phyloP scores from a whole-genome alignment of 2,329 filamentous ascomycete species.

The Xylaria sp. region DNA sequence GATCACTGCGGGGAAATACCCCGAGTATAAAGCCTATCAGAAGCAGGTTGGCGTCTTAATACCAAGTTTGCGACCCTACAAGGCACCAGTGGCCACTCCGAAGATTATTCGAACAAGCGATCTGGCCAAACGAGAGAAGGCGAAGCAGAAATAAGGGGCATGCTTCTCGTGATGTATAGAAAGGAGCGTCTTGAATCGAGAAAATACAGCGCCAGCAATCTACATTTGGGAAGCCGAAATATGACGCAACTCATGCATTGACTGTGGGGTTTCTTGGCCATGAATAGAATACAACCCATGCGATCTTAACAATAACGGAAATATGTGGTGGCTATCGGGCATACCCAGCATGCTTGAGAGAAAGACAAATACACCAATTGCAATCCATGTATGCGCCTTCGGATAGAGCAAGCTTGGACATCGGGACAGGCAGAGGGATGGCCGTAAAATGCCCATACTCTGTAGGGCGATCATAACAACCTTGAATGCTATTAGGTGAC shows the following conservation, averaged over 20 bases:
- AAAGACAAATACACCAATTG: not conserved
- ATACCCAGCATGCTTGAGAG: not conserved
- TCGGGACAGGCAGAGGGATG: too few relatives aligned
- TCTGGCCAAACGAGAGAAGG: constrained; percentile 51
- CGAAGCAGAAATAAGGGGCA: constrained; percentile 46
- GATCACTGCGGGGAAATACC: constrained; percentile 82
- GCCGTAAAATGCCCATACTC: too few relatives aligned
- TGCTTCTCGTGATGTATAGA: not conserved
- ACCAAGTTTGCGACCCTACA: constrained; percentile 61
- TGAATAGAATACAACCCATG: not conserved
- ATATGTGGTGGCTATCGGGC: not conserved
- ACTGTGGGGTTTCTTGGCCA: not conserved
- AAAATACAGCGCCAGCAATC: not conserved
- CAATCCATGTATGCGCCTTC: not conserved
- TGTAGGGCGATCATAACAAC: too few relatives aligned
- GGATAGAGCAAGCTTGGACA: too few relatives aligned
- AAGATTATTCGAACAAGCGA: constrained; percentile 59
- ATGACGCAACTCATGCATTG: not conserved
- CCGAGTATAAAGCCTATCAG: constrained; percentile 87
- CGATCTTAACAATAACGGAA: not conserved
- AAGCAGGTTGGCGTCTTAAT: constrained; percentile 82
- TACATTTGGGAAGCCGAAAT: not conserved
- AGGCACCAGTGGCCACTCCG: constrained; percentile 45
- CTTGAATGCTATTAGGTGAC: too few relatives aligned
- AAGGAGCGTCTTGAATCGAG: not conserved